A percentile compares a stretch with the other conserved stretches of the same genome.
These are phyloP conservation scores for Aspergillus funiculosus DNA, from an alignment of 495 filamentous ascomycete species.

Conservation along the genomic window DNA sequence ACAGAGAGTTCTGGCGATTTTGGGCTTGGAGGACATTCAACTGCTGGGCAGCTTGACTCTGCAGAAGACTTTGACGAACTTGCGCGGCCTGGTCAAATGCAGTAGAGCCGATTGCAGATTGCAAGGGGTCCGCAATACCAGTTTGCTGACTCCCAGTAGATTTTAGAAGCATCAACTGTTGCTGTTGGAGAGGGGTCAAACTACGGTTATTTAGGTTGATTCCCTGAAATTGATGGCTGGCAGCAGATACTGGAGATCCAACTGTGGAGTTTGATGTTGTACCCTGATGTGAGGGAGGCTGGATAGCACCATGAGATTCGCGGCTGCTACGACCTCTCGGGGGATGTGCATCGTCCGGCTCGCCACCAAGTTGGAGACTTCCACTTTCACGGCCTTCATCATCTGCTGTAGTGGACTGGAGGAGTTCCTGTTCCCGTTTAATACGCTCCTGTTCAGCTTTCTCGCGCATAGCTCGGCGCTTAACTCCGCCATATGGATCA, in stretches of 20 bases:
- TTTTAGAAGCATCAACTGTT: conserved; percentile 63
- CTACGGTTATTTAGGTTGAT: conserved; percentile 59
- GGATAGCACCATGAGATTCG: conserved; percentile 55
- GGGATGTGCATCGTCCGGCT: conserved; percentile 66
- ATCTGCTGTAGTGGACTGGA: conserved; percentile 45
- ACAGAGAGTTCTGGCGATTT: conserved; percentile 78
- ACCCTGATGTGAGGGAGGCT: conserved; percentile 67
- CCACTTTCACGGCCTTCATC: conserved; percentile 67
- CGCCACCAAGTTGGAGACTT: conserved; percentile 83
- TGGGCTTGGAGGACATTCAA: conserved; percentile 63
- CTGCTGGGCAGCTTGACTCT: conserved; percentile 50
- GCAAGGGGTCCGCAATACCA: conserved; percentile 52
- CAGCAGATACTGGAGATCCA: conserved; percentile 42
- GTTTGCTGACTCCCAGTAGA: conserved; percentile 50
- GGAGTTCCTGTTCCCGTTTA: conserved; percentile 55
- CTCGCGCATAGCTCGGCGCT: conserved; percentile 66
- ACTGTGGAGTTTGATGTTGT: conserved; percentile 43
- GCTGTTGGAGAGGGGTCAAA: conserved; percentile 75
- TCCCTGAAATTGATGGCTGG: conserved; percentile 49
- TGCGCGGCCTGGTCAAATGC: conserved; percentile 39
- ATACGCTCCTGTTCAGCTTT: conserved; percentile 56
- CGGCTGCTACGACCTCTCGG: conserved; percentile 45
- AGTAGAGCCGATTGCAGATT: conserved; percentile 44
- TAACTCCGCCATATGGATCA: conserved; percentile 69
- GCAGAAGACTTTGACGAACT: conserved; percentile 50